Base-by-base conservation (phyloP, 2,329 filamentous ascomycete genomes). In the Exophiala bonariae region DNA sequence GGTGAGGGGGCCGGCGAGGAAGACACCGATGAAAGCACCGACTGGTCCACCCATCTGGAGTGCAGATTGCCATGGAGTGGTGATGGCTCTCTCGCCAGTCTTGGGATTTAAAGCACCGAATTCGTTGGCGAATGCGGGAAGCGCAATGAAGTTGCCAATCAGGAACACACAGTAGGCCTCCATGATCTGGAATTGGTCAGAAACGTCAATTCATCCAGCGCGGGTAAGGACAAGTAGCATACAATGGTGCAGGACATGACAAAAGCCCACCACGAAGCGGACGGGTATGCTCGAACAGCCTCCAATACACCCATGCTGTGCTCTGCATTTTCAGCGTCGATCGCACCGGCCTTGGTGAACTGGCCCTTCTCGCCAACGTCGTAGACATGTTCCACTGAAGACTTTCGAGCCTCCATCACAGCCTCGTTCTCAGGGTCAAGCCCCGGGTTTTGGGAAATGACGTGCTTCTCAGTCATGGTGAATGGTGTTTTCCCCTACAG, bases 131-230 rank as follows among this genome's bases (percentile, higher is more conserved):
- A 83, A 83, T 13, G 58, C 49, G 17, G 64, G 43, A 6, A 76
- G 69, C 47, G 80, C 79, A 33, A 83, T 64, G 63, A 84, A 84
- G 49, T 78, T 75, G 39, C 76, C 75, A 59, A 78, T 81, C 17
- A 84, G 66, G 69, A 84, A 83, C 52, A 83, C 76, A 62, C 74
- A 74, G 70, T 81, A 84, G 3, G 80, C 77, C 62, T 83, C 81
- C 81, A 84, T 83, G 57, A 82, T 80, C 80, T 83, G 55, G 46
- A 35, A 13, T 47, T 34, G 44, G 51, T 56, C 50, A 60, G 37
- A 52, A 17, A 52, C 41, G 54, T 50, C 22, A 36, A 61, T 61
- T 47, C 54, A 39, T 36, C 18, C 53, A 53, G n/a, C 22, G 39
- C 19, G 39, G 38, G 16, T 13, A 28, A 38, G 11, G 23, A 26